Conservation (phyloP, 495 filamentous ascomycete genomes). For the Schizothecium vesticola region DNA sequence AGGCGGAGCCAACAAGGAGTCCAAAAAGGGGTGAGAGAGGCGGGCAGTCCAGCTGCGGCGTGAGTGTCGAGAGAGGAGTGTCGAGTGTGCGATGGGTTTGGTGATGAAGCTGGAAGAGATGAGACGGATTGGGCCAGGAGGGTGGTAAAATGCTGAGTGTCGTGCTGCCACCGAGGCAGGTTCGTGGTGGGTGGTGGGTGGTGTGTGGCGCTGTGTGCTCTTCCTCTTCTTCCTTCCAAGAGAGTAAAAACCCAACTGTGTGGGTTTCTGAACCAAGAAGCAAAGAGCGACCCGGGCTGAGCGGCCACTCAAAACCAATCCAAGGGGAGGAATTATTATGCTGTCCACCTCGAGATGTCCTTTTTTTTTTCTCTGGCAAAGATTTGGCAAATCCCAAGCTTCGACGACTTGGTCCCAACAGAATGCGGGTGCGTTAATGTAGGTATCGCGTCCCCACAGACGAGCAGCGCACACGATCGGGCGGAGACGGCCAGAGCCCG, state of each 20-base stretch:
- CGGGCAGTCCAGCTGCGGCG: neutral
- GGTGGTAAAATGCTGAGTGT: neutral
- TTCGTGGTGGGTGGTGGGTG: neutral
- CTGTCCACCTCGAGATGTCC: neutral
- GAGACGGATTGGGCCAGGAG: neutral
- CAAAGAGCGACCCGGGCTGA: neutral
- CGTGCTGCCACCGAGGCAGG: neutral
- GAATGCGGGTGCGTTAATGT: conserved; percentile 1
- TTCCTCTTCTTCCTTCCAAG: neutral
- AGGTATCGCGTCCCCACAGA: neutral
- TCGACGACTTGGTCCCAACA: neutral
- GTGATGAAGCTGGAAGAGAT: neutral
- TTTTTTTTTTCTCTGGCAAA: neutral
- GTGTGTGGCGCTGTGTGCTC: neutral
- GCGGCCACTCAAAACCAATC: neutral
- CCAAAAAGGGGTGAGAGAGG: neutral
- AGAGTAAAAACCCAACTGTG: neutral
- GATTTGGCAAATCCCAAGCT: neutral
- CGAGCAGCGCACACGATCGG: neutral
- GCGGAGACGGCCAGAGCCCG: neutral
- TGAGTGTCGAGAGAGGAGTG: neutral
- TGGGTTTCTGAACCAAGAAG: neutral
- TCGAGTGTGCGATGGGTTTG: neutral
- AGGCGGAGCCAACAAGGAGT: neutral
- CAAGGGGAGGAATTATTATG: neutral